Conservation (phyloP, 345 rosid species). For the Gynandropsis gynandra region DNA sequence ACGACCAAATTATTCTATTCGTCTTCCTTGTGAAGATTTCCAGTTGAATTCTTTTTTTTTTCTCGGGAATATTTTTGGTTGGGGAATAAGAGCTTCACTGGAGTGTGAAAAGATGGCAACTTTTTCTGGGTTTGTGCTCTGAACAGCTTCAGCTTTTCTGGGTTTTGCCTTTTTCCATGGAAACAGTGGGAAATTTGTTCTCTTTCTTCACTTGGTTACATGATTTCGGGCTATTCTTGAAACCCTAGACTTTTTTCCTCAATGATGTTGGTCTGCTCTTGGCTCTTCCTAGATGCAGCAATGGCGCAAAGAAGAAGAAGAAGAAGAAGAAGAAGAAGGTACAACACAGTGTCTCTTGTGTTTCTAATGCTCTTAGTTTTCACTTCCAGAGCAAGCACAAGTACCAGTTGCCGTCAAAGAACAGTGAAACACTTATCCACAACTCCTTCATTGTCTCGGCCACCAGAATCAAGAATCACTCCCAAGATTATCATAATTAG, state of each 20-base stretch:
- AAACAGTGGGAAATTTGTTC: too few species aligned
- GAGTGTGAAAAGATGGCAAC: slow-evolving; percentile 8
- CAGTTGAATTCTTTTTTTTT: slow-evolving; percentile 19
- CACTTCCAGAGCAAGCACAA: slow-evolving; percentile 19
- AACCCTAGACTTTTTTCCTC: slow-evolving; percentile 15
- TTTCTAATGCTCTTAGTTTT: slow-evolving; percentile 31
- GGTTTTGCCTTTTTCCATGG: not conserved
- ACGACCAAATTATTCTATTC: slow-evolving; percentile 30
- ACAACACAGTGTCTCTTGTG: slow-evolving; percentile 19
- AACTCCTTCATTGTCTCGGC: slow-evolving; percentile 28
- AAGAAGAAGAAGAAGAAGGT: slow-evolving; percentile 17
- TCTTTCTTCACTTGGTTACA: too few species aligned
- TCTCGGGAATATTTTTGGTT: slow-evolving; percentile 13
- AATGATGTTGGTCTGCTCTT: slow-evolving; percentile 18
- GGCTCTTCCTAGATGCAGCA: slow-evolving; percentile 20
- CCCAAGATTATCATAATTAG: slow-evolving; percentile 50
- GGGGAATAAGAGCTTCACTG: slow-evolving; percentile 16
- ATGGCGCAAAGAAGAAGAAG: slow-evolving; percentile 46
- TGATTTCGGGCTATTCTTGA: slow-evolving; percentile 21
- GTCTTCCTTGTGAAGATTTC: slow-evolving; percentile 49
- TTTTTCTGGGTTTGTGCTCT: slow-evolving; percentile 22
- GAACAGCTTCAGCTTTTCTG: slow-evolving; percentile 19
- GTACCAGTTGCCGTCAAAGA: slow-evolving; percentile 41
- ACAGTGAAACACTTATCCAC: slow-evolving; percentile 39
- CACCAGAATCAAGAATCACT: slow-evolving; percentile 37